Percentiles rank a stretch among this genome's conserved stretches.
phyloP scores from a whole-genome alignment of 2,329 filamentous ascomycete species.

The Pseudogymnoascus sp. region DNA sequence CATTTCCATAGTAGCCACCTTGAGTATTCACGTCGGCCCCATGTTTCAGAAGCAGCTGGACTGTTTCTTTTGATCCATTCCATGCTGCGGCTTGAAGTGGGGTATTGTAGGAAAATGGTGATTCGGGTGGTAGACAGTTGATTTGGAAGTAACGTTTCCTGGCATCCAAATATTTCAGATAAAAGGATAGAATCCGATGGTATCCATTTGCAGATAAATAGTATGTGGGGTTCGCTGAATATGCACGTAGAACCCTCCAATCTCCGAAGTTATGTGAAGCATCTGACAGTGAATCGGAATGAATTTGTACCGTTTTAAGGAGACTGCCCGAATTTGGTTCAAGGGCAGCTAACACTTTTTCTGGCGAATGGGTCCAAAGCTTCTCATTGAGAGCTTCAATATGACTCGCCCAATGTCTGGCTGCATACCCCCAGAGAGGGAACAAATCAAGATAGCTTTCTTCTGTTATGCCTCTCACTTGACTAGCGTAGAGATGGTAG shows the following conservation, averaged over 20 bases:
- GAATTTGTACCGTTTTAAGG: background rate
- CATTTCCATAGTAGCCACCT: conserved; percentile 10
- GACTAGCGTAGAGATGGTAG: background rate
- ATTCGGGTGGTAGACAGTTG: background rate
- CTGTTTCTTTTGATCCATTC: background rate
- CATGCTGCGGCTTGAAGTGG: background rate
- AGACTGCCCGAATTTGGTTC: background rate
- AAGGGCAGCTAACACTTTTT: background rate
- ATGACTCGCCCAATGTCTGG: background rate
- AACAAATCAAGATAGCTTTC: background rate
- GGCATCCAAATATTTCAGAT: background rate
- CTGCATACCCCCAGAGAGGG: background rate
- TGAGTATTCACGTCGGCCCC: background rate
- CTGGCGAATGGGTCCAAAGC: background rate
- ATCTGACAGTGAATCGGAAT: too few relatives aligned
- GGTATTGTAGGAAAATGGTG: background rate
- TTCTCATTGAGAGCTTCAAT: background rate
- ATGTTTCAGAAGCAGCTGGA: conserved; percentile 8
- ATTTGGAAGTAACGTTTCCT: background rate
- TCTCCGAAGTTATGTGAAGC: too few relatives aligned
- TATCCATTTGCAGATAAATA: background rate
- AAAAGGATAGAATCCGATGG: background rate
- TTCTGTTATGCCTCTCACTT: background rate
- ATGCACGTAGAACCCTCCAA: background rate
- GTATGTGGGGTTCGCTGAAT: background rate